Evolutionary conservation across 1,284 basidiomycete genomes (phyloP).

Genomic region (Macrocystidia cucumis): DNA sequence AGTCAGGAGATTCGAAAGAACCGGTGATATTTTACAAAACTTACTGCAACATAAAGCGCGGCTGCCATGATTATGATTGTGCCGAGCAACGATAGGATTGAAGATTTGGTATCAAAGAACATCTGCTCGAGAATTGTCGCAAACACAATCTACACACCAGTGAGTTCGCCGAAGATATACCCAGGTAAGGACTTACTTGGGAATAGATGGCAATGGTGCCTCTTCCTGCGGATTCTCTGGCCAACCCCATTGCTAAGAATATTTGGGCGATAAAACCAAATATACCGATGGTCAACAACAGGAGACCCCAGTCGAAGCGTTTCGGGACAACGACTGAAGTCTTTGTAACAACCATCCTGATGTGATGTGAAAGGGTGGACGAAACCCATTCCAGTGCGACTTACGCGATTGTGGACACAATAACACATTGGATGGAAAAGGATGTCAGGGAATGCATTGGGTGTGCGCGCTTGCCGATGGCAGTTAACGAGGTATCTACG

Average conservation of each 20-base stretch:
- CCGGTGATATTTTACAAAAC: constrained; percentile 13
- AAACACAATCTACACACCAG: constrained; percentile 45
- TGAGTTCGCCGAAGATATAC: background rate
- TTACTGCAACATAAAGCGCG: constrained; percentile 56
- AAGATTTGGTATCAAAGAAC: constrained; percentile 50
- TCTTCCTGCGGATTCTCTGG: constrained; percentile 56
- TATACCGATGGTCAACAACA: constrained; percentile 41
- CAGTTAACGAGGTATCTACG: constrained; percentile 58
- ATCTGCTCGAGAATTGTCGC: constrained; percentile 49
- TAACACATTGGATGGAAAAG: constrained; percentile 57
- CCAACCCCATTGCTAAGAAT: constrained; percentile 55
- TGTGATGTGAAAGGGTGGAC: constrained; percentile 1
- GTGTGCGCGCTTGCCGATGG: constrained; percentile 69
- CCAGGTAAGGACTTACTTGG: constrained; percentile 27
- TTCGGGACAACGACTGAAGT: constrained; percentile 40
- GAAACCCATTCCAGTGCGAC: constrained; percentile 10
- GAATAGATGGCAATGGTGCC: constrained; percentile 57
- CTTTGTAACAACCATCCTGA: constrained; percentile 37
- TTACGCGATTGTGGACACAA: constrained; percentile 45
- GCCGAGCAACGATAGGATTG: constrained; percentile 46
- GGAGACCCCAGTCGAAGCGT: constrained; percentile 33
- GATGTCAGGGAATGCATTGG: constrained; percentile 66
- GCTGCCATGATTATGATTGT: constrained; percentile 49
- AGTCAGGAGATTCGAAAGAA: background rate
- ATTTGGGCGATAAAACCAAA: constrained; percentile 58